Evolutionary conservation across 2,329 filamentous ascomycete species (phyloP).

Genomic region (Aspergillus tamarii): DNA sequence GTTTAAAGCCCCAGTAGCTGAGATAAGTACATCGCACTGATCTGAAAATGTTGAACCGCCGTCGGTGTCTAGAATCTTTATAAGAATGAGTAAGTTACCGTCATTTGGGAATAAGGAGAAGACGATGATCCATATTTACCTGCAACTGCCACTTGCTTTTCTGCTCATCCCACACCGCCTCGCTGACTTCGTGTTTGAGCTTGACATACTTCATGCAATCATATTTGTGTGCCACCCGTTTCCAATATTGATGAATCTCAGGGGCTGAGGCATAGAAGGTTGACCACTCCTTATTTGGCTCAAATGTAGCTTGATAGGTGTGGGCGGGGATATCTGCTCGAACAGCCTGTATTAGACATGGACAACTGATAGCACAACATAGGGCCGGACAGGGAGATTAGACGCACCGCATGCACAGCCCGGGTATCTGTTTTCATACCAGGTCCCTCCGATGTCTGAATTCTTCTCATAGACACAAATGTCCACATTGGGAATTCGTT

Average conservation of each 20-base stretch:
- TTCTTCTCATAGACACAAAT: slow-evolving; percentile 41
- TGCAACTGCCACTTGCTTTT: slow-evolving; percentile 33
- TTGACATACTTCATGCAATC: slow-evolving; percentile 53
- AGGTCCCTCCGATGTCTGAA: slow-evolving; percentile 38
- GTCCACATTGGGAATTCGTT: slow-evolving; percentile 41
- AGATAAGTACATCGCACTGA: slow-evolving; percentile 40
- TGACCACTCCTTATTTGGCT: slow-evolving; percentile 52
- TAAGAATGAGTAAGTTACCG: background rate
- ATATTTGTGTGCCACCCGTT: slow-evolving; percentile 48
- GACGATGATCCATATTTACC: slow-evolving; percentile 12
- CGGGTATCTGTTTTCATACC: slow-evolving; percentile 41
- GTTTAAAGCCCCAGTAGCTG: slow-evolving; percentile 45
- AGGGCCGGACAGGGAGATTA: background rate
- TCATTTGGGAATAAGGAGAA: background rate
- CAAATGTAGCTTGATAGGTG: slow-evolving; percentile 56
- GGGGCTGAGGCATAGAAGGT: slow-evolving; percentile 52
- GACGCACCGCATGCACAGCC: slow-evolving; percentile 39
- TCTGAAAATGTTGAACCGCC: slow-evolving; percentile 27
- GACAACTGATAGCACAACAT: background rate
- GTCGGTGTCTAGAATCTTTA: slow-evolving; percentile 29
- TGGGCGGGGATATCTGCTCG: slow-evolving; percentile 49
- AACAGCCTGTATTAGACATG: background rate
- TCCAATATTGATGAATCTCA: slow-evolving; percentile 55
- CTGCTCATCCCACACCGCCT: slow-evolving; percentile 49
- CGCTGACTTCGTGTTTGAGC: slow-evolving; percentile 48